phyloP scores from a whole-genome alignment of 768 basidiomycete species.

The Amanita pallidorosea region DNA sequence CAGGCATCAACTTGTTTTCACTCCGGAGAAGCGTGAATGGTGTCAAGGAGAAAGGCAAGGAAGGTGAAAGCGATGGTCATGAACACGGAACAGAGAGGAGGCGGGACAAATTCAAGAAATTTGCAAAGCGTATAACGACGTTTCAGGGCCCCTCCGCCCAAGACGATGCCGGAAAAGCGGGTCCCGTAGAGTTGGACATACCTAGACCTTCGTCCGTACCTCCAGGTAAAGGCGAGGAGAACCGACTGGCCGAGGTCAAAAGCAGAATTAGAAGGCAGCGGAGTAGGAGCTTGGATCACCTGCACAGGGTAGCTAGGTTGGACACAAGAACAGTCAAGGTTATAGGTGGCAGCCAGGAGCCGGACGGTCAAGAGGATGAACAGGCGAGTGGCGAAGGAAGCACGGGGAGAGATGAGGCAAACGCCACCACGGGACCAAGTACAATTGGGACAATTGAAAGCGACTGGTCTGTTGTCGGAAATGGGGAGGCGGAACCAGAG shows the following conservation, averaged over 20 bases:
- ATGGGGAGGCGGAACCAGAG: conserved; percentile 11
- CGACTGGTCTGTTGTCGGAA: conserved; percentile 11
- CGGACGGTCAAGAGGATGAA: neutral
- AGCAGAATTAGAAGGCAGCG: neutral
- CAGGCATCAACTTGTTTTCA: neutral
- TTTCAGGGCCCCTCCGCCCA: conserved; percentile 13
- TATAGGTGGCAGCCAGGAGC: neutral
- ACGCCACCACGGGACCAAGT: neutral
- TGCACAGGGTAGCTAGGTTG: neutral
- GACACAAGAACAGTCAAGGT: neutral
- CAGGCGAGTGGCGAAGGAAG: neutral
- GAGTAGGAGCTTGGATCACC: conserved; percentile 3
- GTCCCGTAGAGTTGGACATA: conserved; percentile 15
- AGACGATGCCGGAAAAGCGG: neutral
- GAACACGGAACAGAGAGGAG: conserved; percentile 41
- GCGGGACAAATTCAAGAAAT: conserved; percentile 64
- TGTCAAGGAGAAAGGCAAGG: conserved; percentile 10
- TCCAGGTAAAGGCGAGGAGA: conserved; percentile 20
- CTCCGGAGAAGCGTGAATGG: neutral
- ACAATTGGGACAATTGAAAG: neutral
- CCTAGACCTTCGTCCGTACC: conserved; percentile 55
- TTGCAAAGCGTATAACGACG: conserved; percentile 53
- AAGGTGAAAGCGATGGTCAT: neutral
- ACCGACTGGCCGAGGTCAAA: conserved; percentile 15
- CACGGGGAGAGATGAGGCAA: conserved; percentile 3